A percentile compares a stretch with the other conserved stretches of the same genome.
These are phyloP conservation scores for Eremothecium cymbalariae DNA, from an alignment of 1,139 yeast species.

Conservation along the genomic window DNA sequence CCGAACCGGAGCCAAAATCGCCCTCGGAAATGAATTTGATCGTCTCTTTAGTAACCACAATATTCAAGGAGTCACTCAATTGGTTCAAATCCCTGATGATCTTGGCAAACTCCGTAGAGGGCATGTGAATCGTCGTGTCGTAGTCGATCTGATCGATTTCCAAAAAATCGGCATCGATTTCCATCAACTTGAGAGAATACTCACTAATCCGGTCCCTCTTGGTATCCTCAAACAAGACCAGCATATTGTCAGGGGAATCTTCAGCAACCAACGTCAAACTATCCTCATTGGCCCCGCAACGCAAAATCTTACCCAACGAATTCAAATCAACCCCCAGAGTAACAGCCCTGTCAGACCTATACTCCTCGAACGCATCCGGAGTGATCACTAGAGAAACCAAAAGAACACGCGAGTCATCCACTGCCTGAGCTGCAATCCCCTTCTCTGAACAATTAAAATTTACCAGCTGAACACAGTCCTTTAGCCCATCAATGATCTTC, in stretches of 20 bases:
- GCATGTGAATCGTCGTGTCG: constrained; percentile 80
- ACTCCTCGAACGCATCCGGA: constrained; percentile 81
- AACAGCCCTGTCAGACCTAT: constrained; percentile 91
- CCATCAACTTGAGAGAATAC: constrained; percentile 87
- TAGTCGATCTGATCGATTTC: constrained; percentile 92
- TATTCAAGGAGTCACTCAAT: constrained; percentile 78
- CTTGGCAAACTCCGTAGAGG: constrained; percentile 80
- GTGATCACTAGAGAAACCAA: constrained; percentile 84
- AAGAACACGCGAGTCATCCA: constrained; percentile 93
- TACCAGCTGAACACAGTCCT: constrained; percentile 88
- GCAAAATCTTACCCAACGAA: constrained; percentile 77
- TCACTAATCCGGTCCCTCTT: constrained; percentile 88
- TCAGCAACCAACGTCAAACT: constrained; percentile 84
- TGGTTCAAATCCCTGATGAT: constrained; percentile 82
- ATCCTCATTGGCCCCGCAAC: constrained; percentile 88
- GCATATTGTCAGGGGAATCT: constrained; percentile 77
- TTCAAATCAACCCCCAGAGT: constrained; percentile 88
- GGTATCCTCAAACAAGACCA: constrained; percentile 83
- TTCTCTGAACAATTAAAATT: constrained; percentile 93
- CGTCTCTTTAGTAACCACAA: constrained; percentile 84
- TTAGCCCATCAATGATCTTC: constrained; percentile 84
- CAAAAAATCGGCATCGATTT: constrained; percentile 89
- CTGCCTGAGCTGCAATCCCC: constrained; percentile 95
- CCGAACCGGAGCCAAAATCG: constrained; percentile 82
- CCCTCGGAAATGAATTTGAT: constrained; percentile 89